These are phyloP conservation scores for Gilbertella persicaria DNA, from an alignment of 371 early-diverging fungal species.

Conservation along the genomic window DNA sequence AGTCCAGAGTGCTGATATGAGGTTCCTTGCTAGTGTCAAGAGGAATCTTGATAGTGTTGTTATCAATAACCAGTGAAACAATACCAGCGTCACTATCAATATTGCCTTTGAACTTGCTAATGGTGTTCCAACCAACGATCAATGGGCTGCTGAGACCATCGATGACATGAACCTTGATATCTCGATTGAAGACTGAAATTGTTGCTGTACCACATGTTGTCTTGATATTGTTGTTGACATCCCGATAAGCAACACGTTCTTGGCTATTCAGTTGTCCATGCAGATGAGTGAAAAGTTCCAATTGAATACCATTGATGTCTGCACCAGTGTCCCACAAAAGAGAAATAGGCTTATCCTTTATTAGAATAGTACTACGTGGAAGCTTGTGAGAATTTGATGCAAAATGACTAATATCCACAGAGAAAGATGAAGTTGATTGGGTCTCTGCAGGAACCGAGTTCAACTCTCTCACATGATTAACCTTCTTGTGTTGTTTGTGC, in stretches of 20 bases:
- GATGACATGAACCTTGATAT: constrained; percentile 5
- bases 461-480: neutral
- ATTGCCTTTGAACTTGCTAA: too few relatives aligned
- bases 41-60: too few relatives aligned
- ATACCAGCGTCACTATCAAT: too few relatives aligned
- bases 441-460: neutral
- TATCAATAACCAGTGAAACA: too few relatives aligned
- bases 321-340: constrained; percentile 9
- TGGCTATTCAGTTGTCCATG: too few relatives aligned
- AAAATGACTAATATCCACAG: constrained; percentile 5
- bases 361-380: neutral
- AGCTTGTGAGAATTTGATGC: neutral
- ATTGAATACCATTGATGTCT: neutral
- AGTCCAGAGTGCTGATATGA: too few relatives aligned
- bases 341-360: neutral
- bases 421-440: neutral
- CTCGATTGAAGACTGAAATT: neutral
- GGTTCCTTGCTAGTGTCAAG: too few relatives aligned
- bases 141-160: neutral
- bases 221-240: constrained; percentile 10
- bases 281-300: neutral
- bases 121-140: too few relatives aligned
- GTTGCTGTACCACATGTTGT: constrained; percentile 1
- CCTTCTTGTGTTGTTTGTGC: neutral
- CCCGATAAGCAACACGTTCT: neutral